Conservation (phyloP, 164 flowering plant species). For the Nymphaea thermarum region DNA sequence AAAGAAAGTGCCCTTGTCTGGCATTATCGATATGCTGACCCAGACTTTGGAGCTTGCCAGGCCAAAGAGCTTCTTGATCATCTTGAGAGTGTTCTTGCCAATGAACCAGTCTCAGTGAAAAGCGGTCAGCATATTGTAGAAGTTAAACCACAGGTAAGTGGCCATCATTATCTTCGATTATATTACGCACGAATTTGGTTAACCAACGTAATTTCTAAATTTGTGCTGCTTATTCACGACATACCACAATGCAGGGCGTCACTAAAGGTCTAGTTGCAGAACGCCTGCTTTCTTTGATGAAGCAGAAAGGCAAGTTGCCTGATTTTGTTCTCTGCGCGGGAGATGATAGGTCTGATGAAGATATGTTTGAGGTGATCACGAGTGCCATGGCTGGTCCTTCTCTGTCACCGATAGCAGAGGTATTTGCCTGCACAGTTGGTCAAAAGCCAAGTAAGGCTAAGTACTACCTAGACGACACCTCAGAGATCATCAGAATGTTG, state of each 20-base stretch:
- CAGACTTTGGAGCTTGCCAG: slow-evolving; percentile 41
- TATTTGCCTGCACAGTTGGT: slow-evolving; percentile 50
- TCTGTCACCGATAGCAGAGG: slow-evolving; percentile 32
- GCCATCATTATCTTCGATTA: background rate
- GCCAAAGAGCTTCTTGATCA: slow-evolving; percentile 45
- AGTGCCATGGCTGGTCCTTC: slow-evolving; percentile 24
- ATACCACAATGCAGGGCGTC: slow-evolving; percentile 24
- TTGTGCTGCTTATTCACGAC: background rate
- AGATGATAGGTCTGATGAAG: slow-evolving; percentile 47
- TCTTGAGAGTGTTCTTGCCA: slow-evolving; percentile 36
- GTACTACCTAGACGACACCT: slow-evolving; percentile 38
- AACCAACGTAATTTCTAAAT: background rate
- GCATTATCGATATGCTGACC: slow-evolving; percentile 39
- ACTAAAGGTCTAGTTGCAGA: slow-evolving; percentile 40
- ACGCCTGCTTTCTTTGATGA: slow-evolving; percentile 25
- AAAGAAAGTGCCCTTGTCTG: slow-evolving; percentile 36
- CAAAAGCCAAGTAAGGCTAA: slow-evolving; percentile 46
- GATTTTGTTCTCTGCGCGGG: slow-evolving; percentile 44
- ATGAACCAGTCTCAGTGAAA: slow-evolving; percentile 37
- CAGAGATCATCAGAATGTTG: slow-evolving; percentile 30
- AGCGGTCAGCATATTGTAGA: slow-evolving; percentile 37
- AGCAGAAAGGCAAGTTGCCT: slow-evolving; percentile 23
- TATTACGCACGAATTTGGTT: background rate
- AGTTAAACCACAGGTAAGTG: slow-evolving; percentile 37
- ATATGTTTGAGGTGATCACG: slow-evolving; percentile 36